Conservation (phyloP, 352 stramenopile genomes). For the Globisporangium cederbergense region DNA sequence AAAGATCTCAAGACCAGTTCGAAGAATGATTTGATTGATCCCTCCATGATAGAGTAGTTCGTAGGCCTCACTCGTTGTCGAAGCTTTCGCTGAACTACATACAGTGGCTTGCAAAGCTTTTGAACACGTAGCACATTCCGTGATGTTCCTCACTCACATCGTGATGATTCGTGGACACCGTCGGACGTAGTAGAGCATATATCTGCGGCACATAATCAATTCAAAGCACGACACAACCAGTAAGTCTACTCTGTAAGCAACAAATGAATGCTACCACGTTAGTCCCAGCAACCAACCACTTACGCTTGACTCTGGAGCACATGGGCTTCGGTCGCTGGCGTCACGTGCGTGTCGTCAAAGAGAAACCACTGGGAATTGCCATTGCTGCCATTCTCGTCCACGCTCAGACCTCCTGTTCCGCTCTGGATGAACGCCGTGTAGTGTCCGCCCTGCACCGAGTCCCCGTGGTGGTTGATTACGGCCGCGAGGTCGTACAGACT, state of each 20-base stretch:
- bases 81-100: too few species aligned
- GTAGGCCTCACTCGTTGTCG: too few species aligned
- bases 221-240: not conserved
- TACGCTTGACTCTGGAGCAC: constrained; percentile 58
- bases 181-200: constrained; percentile 27
- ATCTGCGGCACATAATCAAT: constrained; percentile 10
- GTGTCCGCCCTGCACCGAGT: constrained; percentile 63
- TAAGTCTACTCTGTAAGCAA: not conserved
- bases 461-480: constrained; percentile 67
- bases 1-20: too few species aligned
- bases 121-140: too few species aligned
- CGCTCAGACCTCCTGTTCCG: constrained; percentile 9
- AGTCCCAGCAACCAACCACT: constrained; percentile 14
- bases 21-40: too few species aligned
- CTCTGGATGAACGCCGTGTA: constrained; percentile 58
- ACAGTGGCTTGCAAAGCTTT: too few species aligned
- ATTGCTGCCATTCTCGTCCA: constrained; percentile 11
- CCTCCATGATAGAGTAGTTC: too few species aligned
- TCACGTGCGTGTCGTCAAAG: constrained; percentile 56
- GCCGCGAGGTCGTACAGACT: constrained; percentile 60
- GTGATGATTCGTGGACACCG: constrained; percentile 5
- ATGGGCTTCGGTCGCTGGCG: constrained; percentile 27
- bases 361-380: constrained; percentile 43
- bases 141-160: too few species aligned
- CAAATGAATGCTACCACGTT: not conserved